Conservation (phyloP, 2,329 filamentous ascomycete genomes). For the Cladosporium sphaerospermum region DNA sequence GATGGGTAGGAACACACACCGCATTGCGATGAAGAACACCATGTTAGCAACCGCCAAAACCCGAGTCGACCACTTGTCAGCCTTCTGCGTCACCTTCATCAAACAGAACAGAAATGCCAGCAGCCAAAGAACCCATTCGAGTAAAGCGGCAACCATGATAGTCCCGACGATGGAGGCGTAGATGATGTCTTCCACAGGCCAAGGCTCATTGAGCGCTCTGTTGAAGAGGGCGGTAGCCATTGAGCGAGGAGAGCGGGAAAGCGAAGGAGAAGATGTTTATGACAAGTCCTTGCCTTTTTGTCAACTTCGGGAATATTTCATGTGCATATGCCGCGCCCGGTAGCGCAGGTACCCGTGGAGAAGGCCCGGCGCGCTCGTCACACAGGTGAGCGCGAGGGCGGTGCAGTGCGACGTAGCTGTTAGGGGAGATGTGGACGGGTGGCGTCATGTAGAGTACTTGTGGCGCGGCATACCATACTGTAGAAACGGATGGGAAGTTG, state of each 20-base stretch:
- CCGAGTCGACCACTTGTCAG: conserved; percentile 78
- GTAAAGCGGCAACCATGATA: conserved; percentile 73
- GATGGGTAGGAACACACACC: conserved; percentile 86
- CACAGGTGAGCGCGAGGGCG: not conserved
- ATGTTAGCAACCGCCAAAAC: conserved; percentile 71
- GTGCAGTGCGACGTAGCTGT: not conserved
- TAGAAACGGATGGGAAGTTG: too few species aligned
- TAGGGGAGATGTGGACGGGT: too few species aligned
- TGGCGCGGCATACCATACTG: too few species aligned
- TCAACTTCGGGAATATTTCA: not conserved
- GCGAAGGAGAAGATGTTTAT: not conserved
- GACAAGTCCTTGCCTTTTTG: not conserved
- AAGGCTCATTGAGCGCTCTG: conserved; percentile 10
- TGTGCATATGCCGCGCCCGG: not conserved
- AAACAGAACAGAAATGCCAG: conserved; percentile 91
- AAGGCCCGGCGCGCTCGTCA: not conserved
- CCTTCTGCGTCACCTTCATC: conserved; percentile 80
- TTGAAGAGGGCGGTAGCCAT: conserved; percentile 10
- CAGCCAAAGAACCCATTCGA: conserved; percentile 95
- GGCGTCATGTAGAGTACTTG: too few species aligned
- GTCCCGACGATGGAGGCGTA: conserved; percentile 76
- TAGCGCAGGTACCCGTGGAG: not conserved
- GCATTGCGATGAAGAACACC: conserved; percentile 64
- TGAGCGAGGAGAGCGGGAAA: not conserved
- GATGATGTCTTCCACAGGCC: conserved; percentile 57